Percentiles rank a stretch among this genome's conserved stretches.
Evolutionary conservation across 495 filamentous ascomycete species (phyloP).

Genomic region (Aspergillus conjunctus): DNA sequence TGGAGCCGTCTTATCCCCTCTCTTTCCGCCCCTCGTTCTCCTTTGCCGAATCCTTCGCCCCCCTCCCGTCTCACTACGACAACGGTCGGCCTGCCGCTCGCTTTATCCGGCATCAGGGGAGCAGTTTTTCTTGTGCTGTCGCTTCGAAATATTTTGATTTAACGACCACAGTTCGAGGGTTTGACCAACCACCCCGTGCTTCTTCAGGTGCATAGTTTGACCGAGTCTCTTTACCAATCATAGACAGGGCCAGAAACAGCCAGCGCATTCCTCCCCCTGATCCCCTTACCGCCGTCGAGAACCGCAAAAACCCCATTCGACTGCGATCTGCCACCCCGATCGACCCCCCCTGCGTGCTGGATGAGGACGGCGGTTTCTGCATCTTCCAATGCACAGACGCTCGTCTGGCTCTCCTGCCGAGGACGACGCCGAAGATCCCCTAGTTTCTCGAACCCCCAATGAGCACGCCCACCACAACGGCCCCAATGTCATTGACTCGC

Average conservation of each 20-base stretch:
- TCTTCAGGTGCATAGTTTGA: not conserved
- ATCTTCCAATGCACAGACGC: conserved; percentile 55
- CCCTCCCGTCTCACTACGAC: conserved; percentile 3
- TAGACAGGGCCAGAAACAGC: conserved; percentile 8
- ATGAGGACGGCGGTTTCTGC: conserved; percentile 41
- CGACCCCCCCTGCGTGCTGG: conserved; percentile 32
- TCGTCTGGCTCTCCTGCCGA: conserved; percentile 53
- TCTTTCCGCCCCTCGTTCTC: not conserved
- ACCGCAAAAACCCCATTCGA: conserved; percentile 11
- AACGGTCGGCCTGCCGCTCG: conserved; percentile 23
- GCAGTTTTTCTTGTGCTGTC: conserved; percentile 2
- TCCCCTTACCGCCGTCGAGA: conserved; percentile 22
- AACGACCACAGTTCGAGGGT: not conserved
- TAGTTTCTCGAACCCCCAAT: conserved; percentile 38
- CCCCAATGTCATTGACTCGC: conserved; percentile 35
- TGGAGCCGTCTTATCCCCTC: not conserved
- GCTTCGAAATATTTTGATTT: not conserved
- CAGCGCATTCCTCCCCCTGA: conserved; percentile 22
- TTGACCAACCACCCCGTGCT: conserved; percentile 2
- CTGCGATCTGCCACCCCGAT: conserved; percentile 11
- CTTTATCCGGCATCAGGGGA: conserved; percentile 10
- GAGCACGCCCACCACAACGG: conserved; percentile 33
- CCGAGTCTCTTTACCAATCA: conserved; percentile 1
- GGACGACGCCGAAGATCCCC: conserved; percentile 51
- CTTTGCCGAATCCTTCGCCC: conserved; percentile 5